Percentiles rank a stretch among this genome's conserved stretches.
phyloP scores from a whole-genome alignment of 495 filamentous ascomycete genomes.

The Apiosordaria backusii region DNA sequence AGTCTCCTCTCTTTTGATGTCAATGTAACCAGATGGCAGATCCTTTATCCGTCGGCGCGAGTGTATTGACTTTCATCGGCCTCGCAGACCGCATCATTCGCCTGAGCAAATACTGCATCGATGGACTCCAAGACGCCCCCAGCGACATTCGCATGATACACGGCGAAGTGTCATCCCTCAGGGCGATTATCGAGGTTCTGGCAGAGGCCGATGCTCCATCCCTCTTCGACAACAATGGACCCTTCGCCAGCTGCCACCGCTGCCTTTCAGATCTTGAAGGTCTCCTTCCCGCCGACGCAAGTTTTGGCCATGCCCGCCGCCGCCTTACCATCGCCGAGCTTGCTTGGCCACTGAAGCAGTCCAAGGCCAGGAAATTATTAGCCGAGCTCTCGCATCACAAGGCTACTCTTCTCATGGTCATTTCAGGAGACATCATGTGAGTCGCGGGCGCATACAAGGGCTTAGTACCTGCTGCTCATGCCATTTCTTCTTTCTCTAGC shows the following conservation, averaged over 20 bases:
- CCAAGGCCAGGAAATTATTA: slow-evolving; percentile 24
- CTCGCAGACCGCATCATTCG: slow-evolving; percentile 2
- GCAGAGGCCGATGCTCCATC: background rate
- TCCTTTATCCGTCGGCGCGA: background rate
- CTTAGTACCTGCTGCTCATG: background rate
- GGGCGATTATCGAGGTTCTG: slow-evolving; percentile 6
- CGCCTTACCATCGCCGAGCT: slow-evolving; percentile 7
- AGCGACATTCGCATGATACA: slow-evolving; percentile 12
- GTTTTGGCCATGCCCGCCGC: background rate
- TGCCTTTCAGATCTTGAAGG: background rate
- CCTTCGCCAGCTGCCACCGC: slow-evolving; percentile 5
- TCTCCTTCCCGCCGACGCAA: background rate
- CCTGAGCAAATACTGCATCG: background rate
- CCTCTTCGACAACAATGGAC: background rate
- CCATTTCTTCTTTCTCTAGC: background rate
- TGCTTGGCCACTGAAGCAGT: slow-evolving; percentile 29
- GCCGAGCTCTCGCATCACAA: slow-evolving; percentile 28
- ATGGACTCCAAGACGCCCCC: slow-evolving; percentile 5
- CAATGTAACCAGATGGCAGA: background rate
- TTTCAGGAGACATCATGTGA: background rate
- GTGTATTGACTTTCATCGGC: background rate
- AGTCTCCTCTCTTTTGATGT: no score
- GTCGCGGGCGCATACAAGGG: background rate
- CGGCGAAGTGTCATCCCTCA: slow-evolving; percentile 15
- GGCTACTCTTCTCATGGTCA: slow-evolving; percentile 17